A percentile compares a stretch with the other conserved stretches of the same genome.
Evolutionary conservation across 106 monocot genomes (phyloP).

Genomic region (Amphibolis antarctica): DNA sequence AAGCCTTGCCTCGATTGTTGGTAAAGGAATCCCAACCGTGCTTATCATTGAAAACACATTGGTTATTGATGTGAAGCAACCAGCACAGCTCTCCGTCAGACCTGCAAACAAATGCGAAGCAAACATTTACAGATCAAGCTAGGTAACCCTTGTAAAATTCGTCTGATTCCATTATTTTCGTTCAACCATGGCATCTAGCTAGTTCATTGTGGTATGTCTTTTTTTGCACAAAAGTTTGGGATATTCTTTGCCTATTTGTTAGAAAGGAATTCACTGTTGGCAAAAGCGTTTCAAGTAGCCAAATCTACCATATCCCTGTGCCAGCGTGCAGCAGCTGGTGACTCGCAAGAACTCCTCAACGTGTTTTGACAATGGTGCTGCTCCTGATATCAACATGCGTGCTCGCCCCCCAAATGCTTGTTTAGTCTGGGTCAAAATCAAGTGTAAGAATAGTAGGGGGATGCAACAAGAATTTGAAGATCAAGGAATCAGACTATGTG

Average conservation of each 20-base stretch:
- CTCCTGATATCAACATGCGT: constrained; percentile 83
- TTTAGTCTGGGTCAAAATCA: constrained; percentile 43
- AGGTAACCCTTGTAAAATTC: not conserved
- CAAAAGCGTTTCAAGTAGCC: too few relatives aligned
- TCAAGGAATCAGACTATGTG: not conserved
- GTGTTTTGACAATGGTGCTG: constrained; percentile 74
- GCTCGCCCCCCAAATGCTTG: constrained; percentile 78
- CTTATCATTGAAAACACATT: constrained; percentile 79
- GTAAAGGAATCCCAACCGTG: constrained; percentile 70
- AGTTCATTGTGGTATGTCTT: too few relatives aligned
- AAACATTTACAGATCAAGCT: too few relatives aligned
- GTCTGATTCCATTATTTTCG: not conserved
- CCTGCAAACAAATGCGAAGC: too few relatives aligned
- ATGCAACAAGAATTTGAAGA: too few relatives aligned
- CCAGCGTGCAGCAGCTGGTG: constrained; percentile 50
- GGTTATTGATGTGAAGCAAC: constrained; percentile 86
- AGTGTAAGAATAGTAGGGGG: too few relatives aligned
- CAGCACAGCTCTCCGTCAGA: constrained; percentile 77
- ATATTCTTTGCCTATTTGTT: too few relatives aligned
- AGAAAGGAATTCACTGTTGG: too few relatives aligned
- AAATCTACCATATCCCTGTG: constrained; percentile 98
- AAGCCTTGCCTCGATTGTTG: constrained; percentile 74
- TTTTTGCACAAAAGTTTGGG: too few relatives aligned
- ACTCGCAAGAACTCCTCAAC: constrained; percentile 91
- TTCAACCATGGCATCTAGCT: too few relatives aligned